Base-by-base conservation (phyloP, 805 yeast genomes). In the Lipomyces spencermartinsiae region DNA sequence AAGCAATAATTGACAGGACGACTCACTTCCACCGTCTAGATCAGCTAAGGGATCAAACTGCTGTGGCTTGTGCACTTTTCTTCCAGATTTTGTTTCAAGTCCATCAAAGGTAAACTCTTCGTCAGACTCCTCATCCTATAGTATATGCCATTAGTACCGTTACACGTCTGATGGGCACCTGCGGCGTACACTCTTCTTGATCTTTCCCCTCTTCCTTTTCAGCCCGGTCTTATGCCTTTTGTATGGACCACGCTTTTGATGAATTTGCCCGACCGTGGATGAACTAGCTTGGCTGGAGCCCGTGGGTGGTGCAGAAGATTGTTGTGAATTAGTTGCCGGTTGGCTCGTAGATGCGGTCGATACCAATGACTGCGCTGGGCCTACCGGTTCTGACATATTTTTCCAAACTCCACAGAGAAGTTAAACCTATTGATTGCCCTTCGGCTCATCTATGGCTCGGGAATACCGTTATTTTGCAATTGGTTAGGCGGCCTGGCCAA, bases 91-190 rank as follows among this genome's bases (percentile, higher is more conserved):
- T 2, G 74, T 71, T 55, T 71, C 68, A 29, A 65, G 53, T 8
- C 74, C 74, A n/a, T 71, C 74, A 12, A 71, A 61, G 22, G 68
- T 35, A 61, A 59, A 71, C 12, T 63, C 73, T 39, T 71, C 74
- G 58, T 61, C 65, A 19, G 63, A 65, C 7, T 69, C 71, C 7
- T 61, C 58, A 16, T 64, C 65, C 49, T 59, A 22, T 43, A n/a
- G 14, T 29, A 19, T 51, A n/a, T 22, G 22, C 29, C 31, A 56
- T 33, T 22, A 31, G 25, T 8, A 14, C 16, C 22, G 22, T n/a
- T 19, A 43, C 16, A 19, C 3, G 22, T 16, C 19, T 43, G 49
- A 43, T 43, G 49, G 51, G 33, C 25, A 12, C 9, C 51, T 29
- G 49, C n/a, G 7, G n/a, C 63, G 10, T 63, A 59, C 61, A 31